Base-by-base conservation (phyloP, 2,329 filamentous ascomycete genomes). In the Aspergillus alliaceus region DNA sequence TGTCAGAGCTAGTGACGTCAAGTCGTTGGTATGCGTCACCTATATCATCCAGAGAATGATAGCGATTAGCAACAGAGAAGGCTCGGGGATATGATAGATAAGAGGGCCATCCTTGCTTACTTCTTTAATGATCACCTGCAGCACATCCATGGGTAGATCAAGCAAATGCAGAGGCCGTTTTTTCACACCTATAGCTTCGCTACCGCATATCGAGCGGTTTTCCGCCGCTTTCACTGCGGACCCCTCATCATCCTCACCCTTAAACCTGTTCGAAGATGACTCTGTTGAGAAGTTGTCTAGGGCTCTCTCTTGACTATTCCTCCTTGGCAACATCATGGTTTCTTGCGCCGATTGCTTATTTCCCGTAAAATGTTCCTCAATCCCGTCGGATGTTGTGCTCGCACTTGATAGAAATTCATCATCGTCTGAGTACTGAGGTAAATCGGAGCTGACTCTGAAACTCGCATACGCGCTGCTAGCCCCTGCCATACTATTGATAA, bases 1-100 rank as follows among this genome's bases (percentile, higher is more conserved):
- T 42, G 90, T 89, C 58, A 91, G 80, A 14, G 90, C 90, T 39
- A 95, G 82, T 14, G 90, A 86, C 0, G 89, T 91, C 59, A 95
- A 80, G 72, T 95, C 90, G 72, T 92, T 93, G 5, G 89, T 91
- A 69, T 92, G 87, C 4, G 87, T 90, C 53, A 93, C 83, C 89
- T 91, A 56, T 68, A 53, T 37, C 29, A 46, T 51, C 9, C 14
- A 9, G 25, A 44, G 32, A 12, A 25, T 6, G 11, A 8, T 6
- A 18, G 9, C 6, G 9, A 34, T 55, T n/a, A 47, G 51, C 9
- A 53, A 54, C 27, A 56, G 27, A 25, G 12, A 3, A 15, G 14
- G 22, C 5, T 20, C 6, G 9, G 44, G 11, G 35, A 15, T 29
- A n/a, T 25, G 9, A 7, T 22, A 7, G 6, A 22, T 3, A 22